Percentiles rank a stretch among this genome's conserved stretches.
Evolutionary conservation across 371 early-diverging fungal genomes (phyloP).

Genomic region (Rhizopus arrhizus): DNA sequence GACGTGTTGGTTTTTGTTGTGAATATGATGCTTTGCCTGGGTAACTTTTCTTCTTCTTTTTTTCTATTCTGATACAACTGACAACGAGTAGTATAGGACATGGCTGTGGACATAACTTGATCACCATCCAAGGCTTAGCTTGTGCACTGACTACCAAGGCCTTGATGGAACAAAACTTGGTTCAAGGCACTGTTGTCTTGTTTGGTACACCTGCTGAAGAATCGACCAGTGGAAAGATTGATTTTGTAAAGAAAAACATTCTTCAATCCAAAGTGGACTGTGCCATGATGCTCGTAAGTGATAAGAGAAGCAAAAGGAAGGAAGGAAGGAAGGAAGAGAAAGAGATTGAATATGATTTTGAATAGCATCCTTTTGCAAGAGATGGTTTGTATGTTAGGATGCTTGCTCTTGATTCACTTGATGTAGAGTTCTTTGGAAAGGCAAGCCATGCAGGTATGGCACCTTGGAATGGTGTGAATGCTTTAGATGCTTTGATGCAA

Average conservation of each 20-base stretch:
- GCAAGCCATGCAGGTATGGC: constrained; percentile 58
- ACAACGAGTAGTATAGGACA: constrained; percentile 48
- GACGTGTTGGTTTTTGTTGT: constrained; percentile 54
- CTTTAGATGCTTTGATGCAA: constrained; percentile 65
- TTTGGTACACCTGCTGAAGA: constrained; percentile 84
- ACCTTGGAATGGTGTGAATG: constrained; percentile 70
- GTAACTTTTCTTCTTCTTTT: constrained; percentile 11
- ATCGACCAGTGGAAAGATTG: constrained; percentile 68
- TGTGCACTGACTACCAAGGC: constrained; percentile 59
- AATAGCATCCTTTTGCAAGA: constrained; percentile 30
- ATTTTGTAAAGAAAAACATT: constrained; percentile 60
- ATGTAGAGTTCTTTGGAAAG: constrained; percentile 61
- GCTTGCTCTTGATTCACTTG: constrained; percentile 45
- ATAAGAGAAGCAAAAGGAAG: neutral
- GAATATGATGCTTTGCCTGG: constrained; percentile 69
- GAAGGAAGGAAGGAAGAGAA: constrained; percentile 14
- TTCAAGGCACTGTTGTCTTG: constrained; percentile 61
- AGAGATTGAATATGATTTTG: neutral
- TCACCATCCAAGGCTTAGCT: constrained; percentile 68
- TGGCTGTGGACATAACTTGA: constrained; percentile 65
- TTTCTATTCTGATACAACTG: constrained; percentile 1
- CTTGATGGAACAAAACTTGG: constrained; percentile 51
- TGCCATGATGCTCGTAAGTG: constrained; percentile 69
- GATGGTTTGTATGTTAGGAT: constrained; percentile 30
- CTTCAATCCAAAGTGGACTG: constrained; percentile 62